These are phyloP conservation scores for Leccinum imitatum DNA, from an alignment of 768 basidiomycete species.

Conservation along the genomic window DNA sequence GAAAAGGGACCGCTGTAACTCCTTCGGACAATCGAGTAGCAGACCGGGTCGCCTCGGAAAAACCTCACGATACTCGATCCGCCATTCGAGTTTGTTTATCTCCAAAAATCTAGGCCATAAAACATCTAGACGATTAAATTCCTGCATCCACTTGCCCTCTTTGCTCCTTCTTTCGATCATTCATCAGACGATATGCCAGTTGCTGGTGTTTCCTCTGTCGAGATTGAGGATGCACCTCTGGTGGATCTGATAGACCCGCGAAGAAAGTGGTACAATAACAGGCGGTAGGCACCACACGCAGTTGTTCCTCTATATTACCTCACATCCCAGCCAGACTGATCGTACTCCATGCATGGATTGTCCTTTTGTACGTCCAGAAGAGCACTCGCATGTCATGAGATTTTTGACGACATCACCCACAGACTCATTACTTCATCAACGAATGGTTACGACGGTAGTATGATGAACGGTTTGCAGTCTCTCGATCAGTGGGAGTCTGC, in stretches of 20 bases:
- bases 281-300: constrained; percentile 41
- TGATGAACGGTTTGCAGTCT: constrained; percentile 81
- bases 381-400: neutral
- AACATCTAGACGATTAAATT: neutral
- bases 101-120: neutral
- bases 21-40: too few relatives aligned
- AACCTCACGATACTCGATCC: neutral
- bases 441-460: constrained; percentile 73
- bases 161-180: neutral
- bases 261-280: constrained; percentile 78
- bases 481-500: constrained; percentile 60
- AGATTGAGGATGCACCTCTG: constrained; percentile 36
- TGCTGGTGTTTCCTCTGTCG: constrained; percentile 41
- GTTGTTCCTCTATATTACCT: neutral
- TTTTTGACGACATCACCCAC: neutral
- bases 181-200: constrained; percentile 38
- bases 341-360: constrained; percentile 65
- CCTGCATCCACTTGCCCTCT: neutral
- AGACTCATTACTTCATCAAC: constrained; percentile 76
- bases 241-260: constrained; percentile 60
- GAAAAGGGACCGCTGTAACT: too few relatives aligned
- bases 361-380: constrained; percentile 49
- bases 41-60: neutral
- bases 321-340: constrained; percentile 45
- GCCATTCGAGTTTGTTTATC: neutral